Evolutionary conservation across 306 rosid genomes (phyloP).

Genomic region (Coriaria nepalensis): DNA sequence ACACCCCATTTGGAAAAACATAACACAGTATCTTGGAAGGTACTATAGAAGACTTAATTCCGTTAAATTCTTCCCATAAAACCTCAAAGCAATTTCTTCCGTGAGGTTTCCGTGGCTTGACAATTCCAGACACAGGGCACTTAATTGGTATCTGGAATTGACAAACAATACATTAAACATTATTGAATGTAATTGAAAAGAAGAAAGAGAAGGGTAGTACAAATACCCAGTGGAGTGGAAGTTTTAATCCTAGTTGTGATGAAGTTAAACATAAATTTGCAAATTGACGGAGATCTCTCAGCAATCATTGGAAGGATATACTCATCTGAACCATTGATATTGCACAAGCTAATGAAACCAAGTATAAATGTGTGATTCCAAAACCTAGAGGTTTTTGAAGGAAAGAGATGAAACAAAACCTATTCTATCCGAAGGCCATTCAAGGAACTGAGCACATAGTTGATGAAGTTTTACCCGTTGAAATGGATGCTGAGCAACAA

Average conservation of each 20-base stretch:
- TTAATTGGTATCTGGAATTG: slow-evolving; percentile 41
- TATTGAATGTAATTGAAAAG: not conserved
- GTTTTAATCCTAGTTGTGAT: slow-evolving; percentile 40
- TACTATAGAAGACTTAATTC: slow-evolving; percentile 47
- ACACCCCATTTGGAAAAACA: too few species aligned
- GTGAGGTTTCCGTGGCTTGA: slow-evolving; percentile 44
- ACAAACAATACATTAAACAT: not conserved
- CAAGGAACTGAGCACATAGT: slow-evolving; percentile 44
- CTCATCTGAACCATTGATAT: slow-evolving; percentile 39
- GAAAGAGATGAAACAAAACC: slow-evolving; percentile 32
- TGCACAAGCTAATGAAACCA: slow-evolving; percentile 8
- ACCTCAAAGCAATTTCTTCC: slow-evolving; percentile 67
- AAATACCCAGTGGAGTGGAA: slow-evolving; percentile 45
- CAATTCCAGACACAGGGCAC: slow-evolving; percentile 60
- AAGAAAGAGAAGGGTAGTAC: slow-evolving; percentile 5
- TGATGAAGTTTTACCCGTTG: slow-evolving; percentile 46
- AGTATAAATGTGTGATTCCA: too few species aligned
- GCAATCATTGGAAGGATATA: slow-evolving; percentile 72
- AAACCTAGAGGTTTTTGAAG: not conserved
- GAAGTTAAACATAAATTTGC: slow-evolving; percentile 50
- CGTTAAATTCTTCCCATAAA: slow-evolving; percentile 50
- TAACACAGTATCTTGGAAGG: slow-evolving; percentile 3
- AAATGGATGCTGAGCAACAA: slow-evolving; percentile 46
- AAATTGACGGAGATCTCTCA: slow-evolving; percentile 54
- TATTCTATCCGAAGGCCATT: slow-evolving; percentile 66